These are phyloP conservation scores for Geranomyces variabilis DNA, from an alignment of 192 early-diverging fungal genomes.

Conservation along the genomic window DNA sequence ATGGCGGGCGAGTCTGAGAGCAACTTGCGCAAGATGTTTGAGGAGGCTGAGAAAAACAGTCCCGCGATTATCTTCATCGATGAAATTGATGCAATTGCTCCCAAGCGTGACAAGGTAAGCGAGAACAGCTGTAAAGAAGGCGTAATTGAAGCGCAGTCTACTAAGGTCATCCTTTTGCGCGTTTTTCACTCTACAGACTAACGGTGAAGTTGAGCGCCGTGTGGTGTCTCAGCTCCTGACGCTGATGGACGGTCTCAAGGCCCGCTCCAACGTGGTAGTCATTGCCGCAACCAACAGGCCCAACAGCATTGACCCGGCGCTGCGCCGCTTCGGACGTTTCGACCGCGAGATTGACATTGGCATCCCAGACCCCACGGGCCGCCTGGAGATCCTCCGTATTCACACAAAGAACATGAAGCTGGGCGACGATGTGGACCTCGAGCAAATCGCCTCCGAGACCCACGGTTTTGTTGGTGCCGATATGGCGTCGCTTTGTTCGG, in stretches of 20 bases:
- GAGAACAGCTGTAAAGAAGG: no score
- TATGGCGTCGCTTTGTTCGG: slow-evolving; percentile 97
- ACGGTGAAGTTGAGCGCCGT: slow-evolving; percentile 98
- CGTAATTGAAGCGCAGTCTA: no score
- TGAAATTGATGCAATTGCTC: slow-evolving; percentile 99
- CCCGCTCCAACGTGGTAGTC: slow-evolving; percentile 96
- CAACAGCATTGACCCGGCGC: slow-evolving; percentile 96
- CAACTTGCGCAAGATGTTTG: slow-evolving; percentile 97
- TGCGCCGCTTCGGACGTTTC: slow-evolving; percentile 98
- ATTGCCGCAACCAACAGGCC: slow-evolving; percentile 99
- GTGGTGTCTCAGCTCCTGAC: slow-evolving; percentile 98
- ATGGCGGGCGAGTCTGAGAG: slow-evolving; percentile 99
- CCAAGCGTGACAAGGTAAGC: slow-evolving; percentile 91
- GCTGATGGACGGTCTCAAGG: slow-evolving; percentile 97
- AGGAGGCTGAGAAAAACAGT: slow-evolving; percentile 97
- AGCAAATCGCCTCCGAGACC: slow-evolving; percentile 95
- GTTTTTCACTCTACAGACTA: slow-evolving; percentile 56
- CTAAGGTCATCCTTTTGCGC: no score
- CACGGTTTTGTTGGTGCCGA: slow-evolving; percentile 98
- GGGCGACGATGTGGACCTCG: slow-evolving; percentile 94
- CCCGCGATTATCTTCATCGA: slow-evolving; percentile 99
- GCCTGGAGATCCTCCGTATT: slow-evolving; percentile 96
- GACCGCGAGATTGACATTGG: slow-evolving; percentile 99
- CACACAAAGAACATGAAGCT: slow-evolving; percentile 99
- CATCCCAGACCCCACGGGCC: slow-evolving; percentile 97